Evolutionary conservation across 2,329 filamentous ascomycete species (phyloP).

Genomic region (Aspergillus clavatus): DNA sequence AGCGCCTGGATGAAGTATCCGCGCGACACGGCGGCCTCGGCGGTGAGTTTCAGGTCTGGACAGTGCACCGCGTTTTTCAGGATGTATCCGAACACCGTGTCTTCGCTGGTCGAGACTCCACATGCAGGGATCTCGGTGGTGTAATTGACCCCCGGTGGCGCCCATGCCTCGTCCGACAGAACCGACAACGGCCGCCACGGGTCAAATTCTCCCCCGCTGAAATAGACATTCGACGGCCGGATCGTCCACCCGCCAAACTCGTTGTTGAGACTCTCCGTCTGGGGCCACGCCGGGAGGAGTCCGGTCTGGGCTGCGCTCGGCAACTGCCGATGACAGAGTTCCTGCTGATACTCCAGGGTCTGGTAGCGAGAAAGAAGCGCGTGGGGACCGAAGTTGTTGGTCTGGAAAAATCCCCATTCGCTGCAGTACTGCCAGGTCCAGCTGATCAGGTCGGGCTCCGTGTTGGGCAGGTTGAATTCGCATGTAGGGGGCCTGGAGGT

Average conservation of each 20-base stretch:
- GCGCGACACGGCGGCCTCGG: slow-evolving; percentile 31
- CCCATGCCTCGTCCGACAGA: slow-evolving; percentile 39
- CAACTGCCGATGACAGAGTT: slow-evolving; percentile 48
- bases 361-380: slow-evolving; percentile 47
- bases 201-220: slow-evolving; percentile 48
- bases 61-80: slow-evolving; percentile 46
- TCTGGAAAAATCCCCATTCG: slow-evolving; percentile 50
- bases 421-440: slow-evolving; percentile 53
- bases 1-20: slow-evolving; percentile 40
- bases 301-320: slow-evolving; percentile 37
- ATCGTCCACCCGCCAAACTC: slow-evolving; percentile 49
- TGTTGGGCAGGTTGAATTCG: slow-evolving; percentile 31
- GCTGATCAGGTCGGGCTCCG: slow-evolving; percentile 36
- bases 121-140: slow-evolving; percentile 44
- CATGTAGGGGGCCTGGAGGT: slow-evolving; percentile 28
- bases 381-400: slow-evolving; percentile 45
- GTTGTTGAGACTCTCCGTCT: slow-evolving; percentile 37
- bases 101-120: slow-evolving; percentile 30
- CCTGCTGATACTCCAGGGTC: slow-evolving; percentile 40
- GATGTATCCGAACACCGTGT: slow-evolving; percentile 47
- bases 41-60: slow-evolving; percentile 43
- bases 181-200: slow-evolving; percentile 49
- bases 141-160: slow-evolving; percentile 35
- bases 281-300: slow-evolving; percentile 41
- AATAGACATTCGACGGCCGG: slow-evolving; percentile 50